phyloP scores from a whole-genome alignment of 768 basidiomycete species.

The Plicaturopsis crispa region DNA sequence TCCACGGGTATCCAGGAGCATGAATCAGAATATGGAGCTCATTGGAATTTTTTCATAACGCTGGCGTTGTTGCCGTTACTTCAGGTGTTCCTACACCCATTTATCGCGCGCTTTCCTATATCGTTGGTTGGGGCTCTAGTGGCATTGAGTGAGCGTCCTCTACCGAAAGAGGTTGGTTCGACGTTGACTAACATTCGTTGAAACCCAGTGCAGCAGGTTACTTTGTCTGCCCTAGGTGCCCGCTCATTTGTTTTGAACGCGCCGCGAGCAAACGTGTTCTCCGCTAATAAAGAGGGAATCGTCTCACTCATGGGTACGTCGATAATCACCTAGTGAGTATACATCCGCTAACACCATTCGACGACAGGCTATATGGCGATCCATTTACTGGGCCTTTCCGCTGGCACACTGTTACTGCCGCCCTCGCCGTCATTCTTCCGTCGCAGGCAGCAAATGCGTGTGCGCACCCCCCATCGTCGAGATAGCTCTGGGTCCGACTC shows the following conservation, averaged over 20 bases:
- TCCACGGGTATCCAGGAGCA: slow-evolving; percentile 74
- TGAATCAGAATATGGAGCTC: slow-evolving; percentile 89
- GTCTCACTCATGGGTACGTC: slow-evolving; percentile 62
- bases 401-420: slow-evolving; percentile 76
- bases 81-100: slow-evolving; percentile 61
- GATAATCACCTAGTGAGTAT: not conserved
- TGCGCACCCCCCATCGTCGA: slow-evolving; percentile 8
- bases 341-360: not conserved
- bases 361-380: slow-evolving; percentile 79
- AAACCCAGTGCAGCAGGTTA: slow-evolving; percentile 45
- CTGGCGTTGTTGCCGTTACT: slow-evolving; percentile 73
- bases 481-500: not conserved
- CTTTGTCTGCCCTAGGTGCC: slow-evolving; percentile 48
- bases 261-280: slow-evolving; percentile 55
- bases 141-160: slow-evolving; percentile 38
- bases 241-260: slow-evolving; percentile 59
- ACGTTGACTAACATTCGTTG: not conserved
- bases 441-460: slow-evolving; percentile 33
- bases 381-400: slow-evolving; percentile 77
- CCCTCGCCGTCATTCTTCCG: slow-evolving; percentile 70
- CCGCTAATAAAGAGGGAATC: slow-evolving; percentile 89
- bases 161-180: not conserved
- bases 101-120: slow-evolving; percentile 50
- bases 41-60: slow-evolving; percentile 99
- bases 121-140: slow-evolving; percentile 56